These are phyloP conservation scores for Mucuna pruriens DNA, from an alignment of 306 rosid genomes.

Conservation along the genomic window DNA sequence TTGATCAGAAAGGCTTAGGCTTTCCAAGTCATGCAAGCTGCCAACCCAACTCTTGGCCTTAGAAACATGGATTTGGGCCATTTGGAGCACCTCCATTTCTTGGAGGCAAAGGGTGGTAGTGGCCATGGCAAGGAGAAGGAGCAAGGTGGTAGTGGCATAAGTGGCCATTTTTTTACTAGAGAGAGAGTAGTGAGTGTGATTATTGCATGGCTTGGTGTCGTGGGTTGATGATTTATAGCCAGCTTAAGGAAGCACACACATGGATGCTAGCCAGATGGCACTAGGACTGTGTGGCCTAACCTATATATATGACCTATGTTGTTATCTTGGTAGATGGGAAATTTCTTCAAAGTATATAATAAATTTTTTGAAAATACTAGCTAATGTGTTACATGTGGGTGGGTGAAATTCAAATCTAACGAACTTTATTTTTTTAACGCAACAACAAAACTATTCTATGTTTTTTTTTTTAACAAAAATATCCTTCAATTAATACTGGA, in stretches of 20 bases:
- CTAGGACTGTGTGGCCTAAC: conserved; percentile 18
- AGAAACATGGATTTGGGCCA: conserved; percentile 44
- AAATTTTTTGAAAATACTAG: not conserved
- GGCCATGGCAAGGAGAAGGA: conserved; percentile 36
- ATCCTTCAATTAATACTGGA: not conserved
- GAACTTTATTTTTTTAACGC: not conserved
- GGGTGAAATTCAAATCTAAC: not conserved
- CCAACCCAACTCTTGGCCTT: conserved; percentile 49
- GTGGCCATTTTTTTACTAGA: conserved; percentile 47
- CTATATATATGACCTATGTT: conserved; percentile 2
- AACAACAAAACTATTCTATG: not conserved
- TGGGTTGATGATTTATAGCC: conserved; percentile 50
- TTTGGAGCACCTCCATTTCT: conserved; percentile 40
- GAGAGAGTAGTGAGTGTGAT: conserved; percentile 11
- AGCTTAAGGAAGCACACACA: conserved; percentile 53
- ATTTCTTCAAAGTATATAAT: conserved; percentile 9
- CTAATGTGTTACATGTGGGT: not conserved
- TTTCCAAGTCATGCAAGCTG: conserved; percentile 20
- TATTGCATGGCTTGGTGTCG: conserved; percentile 43
- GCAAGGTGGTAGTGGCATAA: conserved; percentile 28
- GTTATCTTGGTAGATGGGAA: not conserved
- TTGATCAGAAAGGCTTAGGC: not conserved
- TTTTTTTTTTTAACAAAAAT: not conserved
- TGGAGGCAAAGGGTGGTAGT: conserved; percentile 40
- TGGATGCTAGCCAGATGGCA: conserved; percentile 56